Percentiles rank a stretch among this genome's conserved stretches.
Conservation (phyloP, 2,329 filamentous ascomycete species). For the Xylariaceae sp. region DNA sequence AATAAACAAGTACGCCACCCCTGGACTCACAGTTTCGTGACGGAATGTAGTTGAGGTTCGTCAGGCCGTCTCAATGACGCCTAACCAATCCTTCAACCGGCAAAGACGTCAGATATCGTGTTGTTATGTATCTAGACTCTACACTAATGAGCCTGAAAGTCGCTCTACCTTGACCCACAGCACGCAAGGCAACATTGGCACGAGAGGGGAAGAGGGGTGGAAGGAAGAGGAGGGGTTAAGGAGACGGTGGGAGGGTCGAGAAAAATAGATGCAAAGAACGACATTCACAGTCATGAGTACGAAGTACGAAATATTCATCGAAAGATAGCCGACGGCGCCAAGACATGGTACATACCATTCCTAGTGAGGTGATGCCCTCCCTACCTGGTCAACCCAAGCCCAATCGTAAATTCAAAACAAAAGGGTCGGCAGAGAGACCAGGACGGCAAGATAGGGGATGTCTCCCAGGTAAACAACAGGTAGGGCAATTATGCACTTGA, state of each 20-base stretch:
- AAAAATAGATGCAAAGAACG: neutral
- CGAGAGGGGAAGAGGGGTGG: neutral
- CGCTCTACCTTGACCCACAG: neutral
- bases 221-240: neutral
- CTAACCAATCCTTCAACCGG: too few relatives aligned
- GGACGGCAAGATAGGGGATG: neutral
- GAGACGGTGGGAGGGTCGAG: too few relatives aligned
- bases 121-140: neutral
- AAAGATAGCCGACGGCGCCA: neutral
- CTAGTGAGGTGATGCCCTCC: too few relatives aligned
- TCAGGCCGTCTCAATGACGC: too few relatives aligned
- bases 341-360: neutral
- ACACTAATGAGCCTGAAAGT: neutral
- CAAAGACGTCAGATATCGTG: neutral
- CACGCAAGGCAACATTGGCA: neutral
- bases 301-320: neutral
- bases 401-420: too few relatives aligned
- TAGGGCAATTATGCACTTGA: neutral
- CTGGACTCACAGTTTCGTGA: too few relatives aligned
- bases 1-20: too few relatives aligned
- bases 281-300: neutral
- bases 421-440: neutral
- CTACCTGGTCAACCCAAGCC: too few relatives aligned
- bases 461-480: neutral
- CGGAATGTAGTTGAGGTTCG: too few relatives aligned